Percentiles rank a stretch among this genome's conserved stretches.
phyloP scores from a whole-genome alignment of 73 alveolate genomes.

The Paramecium octaurelia region DNA sequence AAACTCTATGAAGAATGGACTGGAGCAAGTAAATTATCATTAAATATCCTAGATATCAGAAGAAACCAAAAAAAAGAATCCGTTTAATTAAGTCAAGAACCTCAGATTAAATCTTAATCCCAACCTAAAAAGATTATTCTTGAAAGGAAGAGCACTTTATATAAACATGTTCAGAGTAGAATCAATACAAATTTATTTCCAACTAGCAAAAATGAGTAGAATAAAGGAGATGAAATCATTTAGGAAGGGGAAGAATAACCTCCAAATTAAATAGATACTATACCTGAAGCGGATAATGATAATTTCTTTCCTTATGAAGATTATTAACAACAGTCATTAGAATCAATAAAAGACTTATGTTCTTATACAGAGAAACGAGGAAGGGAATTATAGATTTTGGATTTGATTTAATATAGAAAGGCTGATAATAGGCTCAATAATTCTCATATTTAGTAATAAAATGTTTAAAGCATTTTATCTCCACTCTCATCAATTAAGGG shows the following conservation, averaged over 20 bases:
- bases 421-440: background rate
- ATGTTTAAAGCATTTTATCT: background rate
- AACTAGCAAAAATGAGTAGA: background rate
- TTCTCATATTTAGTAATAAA: background rate
- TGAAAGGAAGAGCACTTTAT: background rate
- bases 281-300: background rate
- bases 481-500: background rate
- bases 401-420: background rate
- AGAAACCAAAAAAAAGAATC: slow-evolving; percentile 13
- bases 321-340: background rate
- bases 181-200: slow-evolving; percentile 22
- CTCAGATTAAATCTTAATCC: background rate
- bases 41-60: background rate
- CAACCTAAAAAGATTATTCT: background rate
- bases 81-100: background rate
- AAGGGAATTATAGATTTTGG: background rate
- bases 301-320: background rate
- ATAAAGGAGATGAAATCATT: background rate
- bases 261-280: background rate
- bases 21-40: slow-evolving; percentile 34
- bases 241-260: background rate
- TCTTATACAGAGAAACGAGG: background rate
- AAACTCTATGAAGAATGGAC: slow-evolving; percentile 57
- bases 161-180: background rate
- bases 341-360: background rate